Conservation (phyloP, 2,329 filamentous ascomycete genomes). For the Hypomyces rosellus region DNA sequence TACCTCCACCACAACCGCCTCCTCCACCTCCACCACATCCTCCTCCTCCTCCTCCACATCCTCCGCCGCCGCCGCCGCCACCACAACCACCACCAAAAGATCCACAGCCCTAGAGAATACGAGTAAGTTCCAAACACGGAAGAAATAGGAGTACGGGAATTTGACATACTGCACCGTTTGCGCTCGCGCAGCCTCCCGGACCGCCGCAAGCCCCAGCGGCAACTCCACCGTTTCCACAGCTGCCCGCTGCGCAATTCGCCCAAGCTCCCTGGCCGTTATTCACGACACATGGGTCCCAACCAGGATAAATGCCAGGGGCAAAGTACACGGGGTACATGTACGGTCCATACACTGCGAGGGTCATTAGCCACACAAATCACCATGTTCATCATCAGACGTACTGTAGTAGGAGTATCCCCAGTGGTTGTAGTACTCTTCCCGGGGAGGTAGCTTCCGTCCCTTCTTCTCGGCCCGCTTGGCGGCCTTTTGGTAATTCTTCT, state of each 20-base stretch:
- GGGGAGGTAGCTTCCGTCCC: conserved; percentile 40
- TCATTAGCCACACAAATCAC: not conserved
- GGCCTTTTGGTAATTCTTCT: conserved; percentile 52
- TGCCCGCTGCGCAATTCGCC: conserved; percentile 39
- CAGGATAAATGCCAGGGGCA: conserved; percentile 40
- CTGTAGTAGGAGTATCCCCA: conserved; percentile 48
- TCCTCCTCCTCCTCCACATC: conserved; percentile 38
- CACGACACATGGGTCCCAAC: conserved; percentile 32
- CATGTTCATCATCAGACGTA: conserved; percentile 8
- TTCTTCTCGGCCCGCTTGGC: conserved; percentile 42
- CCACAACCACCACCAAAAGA: conserved; percentile 1
- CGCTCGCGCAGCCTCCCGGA: conserved; percentile 15
- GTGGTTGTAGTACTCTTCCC: conserved; percentile 45
- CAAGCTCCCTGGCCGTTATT: conserved; percentile 29
- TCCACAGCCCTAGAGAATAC: conserved; percentile 1
- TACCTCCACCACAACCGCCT: conserved; percentile 8
- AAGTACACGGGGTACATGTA: conserved; percentile 38
- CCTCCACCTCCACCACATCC: conserved; percentile 35
- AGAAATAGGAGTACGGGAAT: not conserved
- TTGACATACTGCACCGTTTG: conserved; percentile 6
- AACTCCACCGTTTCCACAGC: conserved; percentile 38
- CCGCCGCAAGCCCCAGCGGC: conserved; percentile 32
- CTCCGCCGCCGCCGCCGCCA: conserved; percentile 16
- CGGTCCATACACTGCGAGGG: conserved; percentile 35
- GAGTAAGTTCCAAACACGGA: not conserved